Evolutionary conservation across 2,329 filamentous ascomycete genomes (phyloP).

Genomic region (Fusarium sp.): DNA sequence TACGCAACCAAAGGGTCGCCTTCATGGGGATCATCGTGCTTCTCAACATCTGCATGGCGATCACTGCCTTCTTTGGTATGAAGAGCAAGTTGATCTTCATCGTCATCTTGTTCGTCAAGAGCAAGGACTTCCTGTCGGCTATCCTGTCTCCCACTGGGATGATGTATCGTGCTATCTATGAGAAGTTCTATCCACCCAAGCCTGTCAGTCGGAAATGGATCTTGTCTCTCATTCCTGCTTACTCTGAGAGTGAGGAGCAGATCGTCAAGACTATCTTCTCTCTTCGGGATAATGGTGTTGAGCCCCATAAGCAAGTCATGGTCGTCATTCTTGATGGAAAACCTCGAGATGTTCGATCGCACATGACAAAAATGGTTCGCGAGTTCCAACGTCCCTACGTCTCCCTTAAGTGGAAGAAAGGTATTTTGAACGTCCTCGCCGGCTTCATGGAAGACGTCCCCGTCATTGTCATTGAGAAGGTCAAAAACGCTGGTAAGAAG

Average conservation of each 20-base stretch:
- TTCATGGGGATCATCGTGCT: conserved; percentile 35
- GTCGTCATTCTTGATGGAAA: conserved; percentile 38
- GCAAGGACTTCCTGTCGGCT: conserved; percentile 40
- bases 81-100: conserved; percentile 36
- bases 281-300: conserved; percentile 37
- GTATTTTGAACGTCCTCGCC: conserved; percentile 26
- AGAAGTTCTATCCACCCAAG: conserved; percentile 12
- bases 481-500: conserved; percentile 43
- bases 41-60: conserved; percentile 33
- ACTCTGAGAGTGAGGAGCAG: conserved; percentile 43
- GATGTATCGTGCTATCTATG: conserved; percentile 1
- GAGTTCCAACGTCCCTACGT: conserved; percentile 36
- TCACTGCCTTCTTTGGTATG: conserved; percentile 32
- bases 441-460: conserved; percentile 43
- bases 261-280: conserved; percentile 44
- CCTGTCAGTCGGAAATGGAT: conserved; percentile 30
- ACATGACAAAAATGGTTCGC: conserved; percentile 34
- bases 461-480: conserved; percentile 40
- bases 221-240: conserved; percentile 39
- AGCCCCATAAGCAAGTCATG: conserved; percentile 42
- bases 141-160: conserved; percentile 33
- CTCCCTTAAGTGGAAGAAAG: conserved; percentile 40
- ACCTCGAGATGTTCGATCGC: conserved; percentile 33
- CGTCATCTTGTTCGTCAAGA: conserved; percentile 37
- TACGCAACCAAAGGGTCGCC: conserved; percentile 31